A percentile compares a stretch with the other conserved stretches of the same genome.
phyloP scores from a whole-genome alignment of 1,284 basidiomycete species.

The Kwoniella shivajii region DNA sequence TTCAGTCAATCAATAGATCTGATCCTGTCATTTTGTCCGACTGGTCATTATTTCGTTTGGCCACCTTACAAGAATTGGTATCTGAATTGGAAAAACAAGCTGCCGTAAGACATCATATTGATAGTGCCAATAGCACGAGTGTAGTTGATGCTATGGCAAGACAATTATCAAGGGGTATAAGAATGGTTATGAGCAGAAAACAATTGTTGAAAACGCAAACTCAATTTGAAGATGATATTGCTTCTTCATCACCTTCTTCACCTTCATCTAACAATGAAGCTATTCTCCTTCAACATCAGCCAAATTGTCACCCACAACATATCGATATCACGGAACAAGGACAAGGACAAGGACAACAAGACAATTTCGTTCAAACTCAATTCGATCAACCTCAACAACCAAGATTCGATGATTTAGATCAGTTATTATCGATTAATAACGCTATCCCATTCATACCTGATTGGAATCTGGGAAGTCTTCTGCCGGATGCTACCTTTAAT shows the following conservation, averaged over 20 bases:
- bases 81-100: conserved; percentile 21
- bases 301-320: background rate
- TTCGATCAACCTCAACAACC: background rate
- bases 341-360: background rate
- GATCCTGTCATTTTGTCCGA: conserved; percentile 14
- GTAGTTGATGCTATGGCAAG: conserved; percentile 24
- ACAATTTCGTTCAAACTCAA: background rate
- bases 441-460: conserved; percentile 17
- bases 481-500: conserved; percentile 1
- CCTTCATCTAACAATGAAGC: background rate
- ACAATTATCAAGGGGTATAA: conserved; percentile 20
- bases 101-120: conserved; percentile 13
- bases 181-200: conserved; percentile 16
- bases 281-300: background rate
- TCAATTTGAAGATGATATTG: no score
- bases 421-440: conserved; percentile 7
- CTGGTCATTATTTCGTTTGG: conserved; percentile 25
- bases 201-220: background rate
- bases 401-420: conserved; percentile 11
- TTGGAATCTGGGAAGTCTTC: conserved; percentile 12
- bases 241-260: background rate
- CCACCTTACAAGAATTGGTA: conserved; percentile 20
- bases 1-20: conserved; percentile 23
- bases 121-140: conserved; percentile 9
- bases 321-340: background rate